Conservation (phyloP, 2,329 filamentous ascomycete species). For the Neonectria magnoliae region DNA sequence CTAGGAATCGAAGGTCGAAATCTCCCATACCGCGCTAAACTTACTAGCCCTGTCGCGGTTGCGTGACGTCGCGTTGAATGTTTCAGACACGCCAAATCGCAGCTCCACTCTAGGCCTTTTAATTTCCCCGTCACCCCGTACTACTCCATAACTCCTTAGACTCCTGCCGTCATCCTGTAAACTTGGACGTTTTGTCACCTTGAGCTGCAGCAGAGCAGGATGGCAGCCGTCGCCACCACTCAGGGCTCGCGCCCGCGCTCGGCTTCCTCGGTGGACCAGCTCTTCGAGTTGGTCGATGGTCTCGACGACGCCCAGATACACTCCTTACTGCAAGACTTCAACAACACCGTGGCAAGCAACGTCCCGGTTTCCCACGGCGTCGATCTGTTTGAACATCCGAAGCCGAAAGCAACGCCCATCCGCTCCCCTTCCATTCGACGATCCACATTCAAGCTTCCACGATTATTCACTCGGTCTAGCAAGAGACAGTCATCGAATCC, state of each 20-base stretch:
- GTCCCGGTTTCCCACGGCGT: conserved; percentile 35
- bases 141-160: conserved; percentile 1
- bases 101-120: conserved; percentile 11
- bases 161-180: not conserved
- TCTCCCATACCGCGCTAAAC: not conserved
- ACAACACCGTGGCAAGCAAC: conserved; percentile 37
- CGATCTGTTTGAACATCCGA: conserved; percentile 32
- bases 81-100: conserved; percentile 16
- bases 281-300: conserved; percentile 35
- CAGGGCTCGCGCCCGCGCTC: conserved; percentile 7
- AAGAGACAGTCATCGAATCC: conserved; percentile 29
- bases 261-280: conserved; percentile 35
- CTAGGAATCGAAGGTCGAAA: not conserved
- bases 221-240: not conserved
- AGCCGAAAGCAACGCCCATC: conserved; percentile 26
- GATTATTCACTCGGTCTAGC: conserved; percentile 32
- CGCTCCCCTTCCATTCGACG: conserved; percentile 31
- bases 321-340: conserved; percentile 33
- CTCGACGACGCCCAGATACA: conserved; percentile 36
- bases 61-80: not conserved
- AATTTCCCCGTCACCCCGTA: conserved; percentile 7
- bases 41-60: no score
- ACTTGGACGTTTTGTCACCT: not conserved
- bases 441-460: conserved; percentile 29
- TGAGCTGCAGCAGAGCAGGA: not conserved